Percentiles rank a stretch among this genome's conserved stretches.
Conservation (phyloP, 1,139 yeast genomes). For the Protomyces gravidus region DNA sequence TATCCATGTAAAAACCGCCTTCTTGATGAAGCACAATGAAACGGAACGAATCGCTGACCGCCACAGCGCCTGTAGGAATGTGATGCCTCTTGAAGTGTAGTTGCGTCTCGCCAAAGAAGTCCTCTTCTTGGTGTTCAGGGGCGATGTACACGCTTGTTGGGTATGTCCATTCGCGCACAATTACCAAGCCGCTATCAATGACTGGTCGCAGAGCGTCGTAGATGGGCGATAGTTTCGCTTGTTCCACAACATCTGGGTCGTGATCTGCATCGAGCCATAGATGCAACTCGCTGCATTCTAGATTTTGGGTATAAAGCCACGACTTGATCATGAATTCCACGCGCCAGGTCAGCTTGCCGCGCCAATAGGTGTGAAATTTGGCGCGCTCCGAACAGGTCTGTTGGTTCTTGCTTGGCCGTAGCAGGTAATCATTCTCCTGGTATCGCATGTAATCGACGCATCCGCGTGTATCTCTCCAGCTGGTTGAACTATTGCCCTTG, state of each 20-base stretch:
- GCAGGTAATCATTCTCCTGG: background rate
- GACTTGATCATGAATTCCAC: slow-evolving; percentile 26
- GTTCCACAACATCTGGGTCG: slow-evolving; percentile 2
- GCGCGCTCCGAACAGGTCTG: background rate
- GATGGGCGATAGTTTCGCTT: slow-evolving; percentile 6
- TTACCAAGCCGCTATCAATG: slow-evolving; percentile 3
- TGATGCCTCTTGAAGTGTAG: slow-evolving; percentile 11
- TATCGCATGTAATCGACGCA: slow-evolving; percentile 13
- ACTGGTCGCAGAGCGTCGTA: slow-evolving; percentile 13
- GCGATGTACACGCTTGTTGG: slow-evolving; percentile 13
- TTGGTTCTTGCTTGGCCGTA: background rate
- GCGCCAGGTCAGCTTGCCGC: slow-evolving; percentile 19
- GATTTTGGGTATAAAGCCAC: slow-evolving; percentile 19
- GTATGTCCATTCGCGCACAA: slow-evolving; percentile 16
- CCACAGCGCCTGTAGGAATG: slow-evolving; percentile 22
- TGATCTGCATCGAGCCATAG: slow-evolving; percentile 25
- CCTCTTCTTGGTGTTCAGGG: slow-evolving; percentile 9
- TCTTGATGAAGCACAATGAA: slow-evolving; percentile 23
- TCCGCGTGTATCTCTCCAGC: slow-evolving; percentile 22
- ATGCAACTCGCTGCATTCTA: slow-evolving; percentile 20
- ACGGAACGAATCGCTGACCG: slow-evolving; percentile 22
- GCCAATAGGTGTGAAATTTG: slow-evolving; percentile 27
- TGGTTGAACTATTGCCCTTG: slow-evolving; percentile 1
- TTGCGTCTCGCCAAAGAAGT: background rate
- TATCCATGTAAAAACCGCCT: slow-evolving; percentile 22